Conservation (phyloP, 257 asterid genomes). For the Lantana camara region DNA sequence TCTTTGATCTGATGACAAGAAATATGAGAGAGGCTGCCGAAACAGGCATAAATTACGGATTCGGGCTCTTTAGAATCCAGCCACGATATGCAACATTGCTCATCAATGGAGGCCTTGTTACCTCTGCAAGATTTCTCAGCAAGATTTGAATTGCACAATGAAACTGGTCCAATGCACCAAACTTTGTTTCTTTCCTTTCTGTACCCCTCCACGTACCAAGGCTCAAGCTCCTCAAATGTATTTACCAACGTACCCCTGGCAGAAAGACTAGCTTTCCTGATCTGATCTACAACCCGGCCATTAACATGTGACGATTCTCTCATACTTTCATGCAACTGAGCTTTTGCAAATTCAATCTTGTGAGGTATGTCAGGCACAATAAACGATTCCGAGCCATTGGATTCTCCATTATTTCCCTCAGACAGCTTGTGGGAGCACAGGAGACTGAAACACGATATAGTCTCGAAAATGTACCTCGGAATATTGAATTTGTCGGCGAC, state of each 20-base stretch:
- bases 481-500: slow-evolving; percentile 34
- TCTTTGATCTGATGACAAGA: too few species aligned
- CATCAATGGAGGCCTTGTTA: slow-evolving; percentile 25
- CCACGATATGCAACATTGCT: slow-evolving; percentile 30
- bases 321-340: slow-evolving; percentile 42
- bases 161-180: slow-evolving; percentile 62
- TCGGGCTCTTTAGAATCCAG: slow-evolving; percentile 27
- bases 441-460: slow-evolving; percentile 30
- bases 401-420: not conserved
- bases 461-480: slow-evolving; percentile 50
- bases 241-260: slow-evolving; percentile 49
- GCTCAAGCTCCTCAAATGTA: slow-evolving; percentile 57
- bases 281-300: slow-evolving; percentile 15
- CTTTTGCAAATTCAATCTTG: slow-evolving; percentile 38
- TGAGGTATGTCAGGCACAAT: slow-evolving; percentile 49
- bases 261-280: slow-evolving; percentile 16
- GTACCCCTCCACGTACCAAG: slow-evolving; percentile 42
- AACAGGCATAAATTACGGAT: slow-evolving; percentile 39
- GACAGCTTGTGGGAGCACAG: slow-evolving; percentile 33
- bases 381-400: slow-evolving; percentile 35
- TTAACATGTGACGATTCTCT: too few species aligned
- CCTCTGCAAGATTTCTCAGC: slow-evolving; percentile 32
- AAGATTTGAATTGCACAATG: slow-evolving; percentile 29
- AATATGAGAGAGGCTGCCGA: slow-evolving; percentile 51
- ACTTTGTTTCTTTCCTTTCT: slow-evolving; percentile 32